Evolutionary conservation across 768 basidiomycete genomes (phyloP), one percentile per base, ranked within the genome.

Genomic region (Pisolithus microcarpus): DNA sequence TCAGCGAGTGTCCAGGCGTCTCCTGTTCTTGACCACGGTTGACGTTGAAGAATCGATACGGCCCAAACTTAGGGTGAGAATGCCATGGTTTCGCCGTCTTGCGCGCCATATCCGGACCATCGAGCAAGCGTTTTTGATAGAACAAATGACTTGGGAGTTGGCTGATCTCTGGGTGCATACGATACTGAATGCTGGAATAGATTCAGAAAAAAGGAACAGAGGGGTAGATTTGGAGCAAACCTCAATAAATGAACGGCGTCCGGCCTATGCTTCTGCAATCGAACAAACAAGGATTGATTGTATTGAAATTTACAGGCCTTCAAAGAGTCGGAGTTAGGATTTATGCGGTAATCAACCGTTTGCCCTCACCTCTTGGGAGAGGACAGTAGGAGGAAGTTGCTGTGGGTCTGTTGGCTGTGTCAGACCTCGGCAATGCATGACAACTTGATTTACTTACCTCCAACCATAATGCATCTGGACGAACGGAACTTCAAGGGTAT

Each of bases 151-250:
- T 96, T 0, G 96, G 96, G 16, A 99, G 77, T 46, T 74, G 74
- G 55, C 92, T 95, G 62, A 98, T 97, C 47, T 90, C 84, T 1
- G 95, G 95, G 63, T 99, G 94, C 96, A 99, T 99, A 57, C 96
- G 94, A 64, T 99, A 99, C 70, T 99, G 96, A 39, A 99, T 98
- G 58, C 95, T 97, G 52, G 30, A 34, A 53, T 21, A 40, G 21
- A 45, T 26, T 48, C 54, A 28, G 21, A 46, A 8, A 10, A n/a
- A 38, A 52, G 11, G 21, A 50, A 26, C 18, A 34, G 48, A 30
- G 49, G 13, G 13, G 37, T 8, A 44, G 43, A 9, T 3, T n/a
- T 5, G 26, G 26, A 11, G 56, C 72, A 52, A 58, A 89, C 93
- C 90, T 95, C 43, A 99, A 70, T 1, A 99, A 75, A 67, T 97